A percentile compares a stretch with the other conserved stretches of the same genome.
phyloP scores from a whole-genome alignment of 2,329 filamentous ascomycete species.

The Elsinoe necatrix region DNA sequence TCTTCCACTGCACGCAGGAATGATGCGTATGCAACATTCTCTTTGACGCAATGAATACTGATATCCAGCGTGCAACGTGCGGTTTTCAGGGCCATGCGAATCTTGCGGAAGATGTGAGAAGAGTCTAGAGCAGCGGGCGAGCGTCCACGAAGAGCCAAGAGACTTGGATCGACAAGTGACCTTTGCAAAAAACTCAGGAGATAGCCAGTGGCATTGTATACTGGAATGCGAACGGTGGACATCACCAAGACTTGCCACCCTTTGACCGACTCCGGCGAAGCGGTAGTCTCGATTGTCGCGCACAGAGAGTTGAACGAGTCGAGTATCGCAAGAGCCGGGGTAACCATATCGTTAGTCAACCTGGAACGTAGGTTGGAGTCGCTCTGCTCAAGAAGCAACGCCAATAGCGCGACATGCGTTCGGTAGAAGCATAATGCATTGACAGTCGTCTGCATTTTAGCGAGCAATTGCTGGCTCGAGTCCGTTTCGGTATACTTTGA shows the following conservation, averaged over 20 bases:
- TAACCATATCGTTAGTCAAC: not conserved
- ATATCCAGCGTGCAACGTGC: not conserved
- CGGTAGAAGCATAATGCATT: not conserved
- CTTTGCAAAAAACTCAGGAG: not conserved
- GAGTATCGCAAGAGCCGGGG: not conserved
- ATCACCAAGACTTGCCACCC: conserved; percentile 2
- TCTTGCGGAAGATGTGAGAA: conserved; percentile 5
- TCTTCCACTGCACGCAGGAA: not conserved
- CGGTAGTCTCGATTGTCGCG: not conserved
- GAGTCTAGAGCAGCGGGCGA: conserved; percentile 2
- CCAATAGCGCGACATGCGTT: conserved; percentile 1
- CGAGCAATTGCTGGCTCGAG: not conserved
- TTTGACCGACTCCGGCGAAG: not conserved
- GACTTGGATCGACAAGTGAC: not conserved
- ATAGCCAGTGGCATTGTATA: conserved; percentile 1
- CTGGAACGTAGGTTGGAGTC: not conserved
- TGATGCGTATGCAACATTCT: not conserved
- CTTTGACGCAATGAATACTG: not conserved
- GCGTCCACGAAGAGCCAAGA: not conserved
- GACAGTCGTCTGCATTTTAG: not conserved
- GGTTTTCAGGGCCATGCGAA: not conserved
- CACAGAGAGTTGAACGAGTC: not conserved
- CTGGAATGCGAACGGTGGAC: not conserved
- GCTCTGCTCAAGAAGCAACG: not conserved
- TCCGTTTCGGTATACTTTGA: not conserved